Evolutionary conservation across 352 stramenopile species (phyloP).

Genomic region (Pythium aquatile): DNA sequence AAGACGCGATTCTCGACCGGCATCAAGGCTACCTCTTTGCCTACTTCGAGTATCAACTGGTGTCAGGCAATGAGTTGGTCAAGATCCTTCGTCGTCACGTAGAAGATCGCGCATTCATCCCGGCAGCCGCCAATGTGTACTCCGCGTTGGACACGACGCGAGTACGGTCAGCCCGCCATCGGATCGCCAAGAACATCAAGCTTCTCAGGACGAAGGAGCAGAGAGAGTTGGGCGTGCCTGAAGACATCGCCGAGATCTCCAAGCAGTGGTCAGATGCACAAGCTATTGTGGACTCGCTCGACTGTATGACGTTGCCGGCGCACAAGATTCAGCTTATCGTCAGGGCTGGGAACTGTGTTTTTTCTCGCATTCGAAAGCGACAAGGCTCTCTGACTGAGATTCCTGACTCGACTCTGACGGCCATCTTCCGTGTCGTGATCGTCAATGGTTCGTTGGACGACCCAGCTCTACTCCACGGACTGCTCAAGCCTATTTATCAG

Average conservation of each 20-base stretch:
- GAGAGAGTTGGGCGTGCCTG: constrained; percentile 62
- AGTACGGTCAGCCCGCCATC: constrained; percentile 35
- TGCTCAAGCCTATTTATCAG: constrained; percentile 63
- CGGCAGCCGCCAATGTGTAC: constrained; percentile 54
- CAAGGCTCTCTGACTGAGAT: constrained; percentile 63
- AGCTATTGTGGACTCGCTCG: constrained; percentile 58
- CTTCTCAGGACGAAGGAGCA: constrained; percentile 53
- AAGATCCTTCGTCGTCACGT: constrained; percentile 71
- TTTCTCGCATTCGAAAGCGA: constrained; percentile 44
- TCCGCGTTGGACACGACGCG: constrained; percentile 45
- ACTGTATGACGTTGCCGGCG: constrained; percentile 75
- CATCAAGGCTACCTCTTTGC: constrained; percentile 65
- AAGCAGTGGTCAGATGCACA: constrained; percentile 52
- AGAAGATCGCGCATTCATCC: constrained; percentile 80
- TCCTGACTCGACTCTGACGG: constrained; percentile 52
- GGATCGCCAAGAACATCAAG: constrained; percentile 54
- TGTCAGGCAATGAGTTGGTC: constrained; percentile 75
- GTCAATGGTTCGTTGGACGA: constrained; percentile 65
- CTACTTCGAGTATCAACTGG: constrained; percentile 55
- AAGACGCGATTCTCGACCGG: constrained; percentile 68
- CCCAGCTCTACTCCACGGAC: constrained; percentile 39
- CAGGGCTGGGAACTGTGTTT: constrained; percentile 48
- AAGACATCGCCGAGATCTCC: constrained; percentile 55
- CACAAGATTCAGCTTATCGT: constrained; percentile 84
- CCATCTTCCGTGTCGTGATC: constrained; percentile 69